Conservation (phyloP, 202 grass and related monocot species). For the Musa balbisiana region DNA sequence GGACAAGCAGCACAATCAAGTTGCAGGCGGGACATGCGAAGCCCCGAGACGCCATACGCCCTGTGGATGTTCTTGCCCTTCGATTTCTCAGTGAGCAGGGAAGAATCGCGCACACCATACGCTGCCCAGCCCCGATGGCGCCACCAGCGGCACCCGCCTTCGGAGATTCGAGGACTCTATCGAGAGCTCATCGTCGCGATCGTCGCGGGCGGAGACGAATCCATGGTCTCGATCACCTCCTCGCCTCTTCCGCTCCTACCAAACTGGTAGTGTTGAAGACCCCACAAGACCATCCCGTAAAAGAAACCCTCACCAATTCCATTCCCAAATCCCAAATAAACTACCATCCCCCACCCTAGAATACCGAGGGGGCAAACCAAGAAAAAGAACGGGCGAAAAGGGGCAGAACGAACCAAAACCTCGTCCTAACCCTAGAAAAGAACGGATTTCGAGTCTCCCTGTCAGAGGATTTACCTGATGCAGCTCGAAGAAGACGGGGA, state of each 20-base stretch:
- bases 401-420: neutral
- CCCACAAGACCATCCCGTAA: constrained; percentile 10
- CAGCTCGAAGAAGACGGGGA: neutral
- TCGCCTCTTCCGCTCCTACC: neutral
- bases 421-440: neutral
- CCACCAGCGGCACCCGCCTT: constrained; percentile 26
- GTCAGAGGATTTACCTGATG: neutral
- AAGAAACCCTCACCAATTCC: neutral
- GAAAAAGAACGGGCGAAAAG: neutral
- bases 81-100: constrained; percentile 45
- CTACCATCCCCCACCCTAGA: too few relatives aligned
- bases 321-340: too few relatives aligned
- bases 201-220: neutral
- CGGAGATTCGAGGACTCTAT: constrained; percentile 29
- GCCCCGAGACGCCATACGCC: constrained; percentile 36
- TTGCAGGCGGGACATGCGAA: constrained; percentile 54
- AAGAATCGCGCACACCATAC: constrained; percentile 81
- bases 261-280: too few relatives aligned
- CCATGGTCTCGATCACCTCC: constrained; percentile 10
- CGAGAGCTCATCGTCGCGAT: constrained; percentile 28
- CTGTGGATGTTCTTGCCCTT: constrained; percentile 41
- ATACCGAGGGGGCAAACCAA: neutral
- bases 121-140: constrained; percentile 34
- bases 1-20: constrained; percentile 64
- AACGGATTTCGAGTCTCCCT: neutral